Base-by-base conservation (phyloP, 1,139 yeast genomes). In the Scheffersomyces stambukii region DNA sequence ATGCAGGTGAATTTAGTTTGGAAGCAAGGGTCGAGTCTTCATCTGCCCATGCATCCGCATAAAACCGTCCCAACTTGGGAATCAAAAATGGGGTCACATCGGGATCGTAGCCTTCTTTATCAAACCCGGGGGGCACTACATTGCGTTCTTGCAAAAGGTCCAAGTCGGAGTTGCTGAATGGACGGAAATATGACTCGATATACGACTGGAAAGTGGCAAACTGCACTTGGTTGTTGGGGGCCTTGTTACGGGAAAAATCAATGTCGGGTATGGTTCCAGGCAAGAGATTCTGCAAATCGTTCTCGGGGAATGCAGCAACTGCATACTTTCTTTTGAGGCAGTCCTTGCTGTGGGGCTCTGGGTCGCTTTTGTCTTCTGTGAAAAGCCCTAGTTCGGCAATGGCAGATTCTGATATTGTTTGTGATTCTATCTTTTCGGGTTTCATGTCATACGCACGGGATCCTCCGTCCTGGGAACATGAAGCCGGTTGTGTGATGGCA, bases 231-330 rank as follows among this genome's bases (percentile, higher is more conserved):
- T 85, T 89, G 2, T 86, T 61, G 6, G 96, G 96, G 2, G 71
- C 54, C 46, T 89, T 89, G 13, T 78, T 77, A 38, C 79, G 77
- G 7, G 96, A 81, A 46, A 84, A 88, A 53, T 91, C 98, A 32
- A 71, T 74, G 52, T 83, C 78, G 7, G 98, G 98, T 16, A 88
- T 80, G 21, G 67, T 75, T 3, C 98, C 99, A 0, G 98, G 96
- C 23, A 93, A 64, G 38, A 82, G 56, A 31, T 79, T 82, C 42
- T 75, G 69, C 25, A 93, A 61, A 48, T 89, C 95, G 25, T 68
- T 69, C 16, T 77, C 75, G 0, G 99, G 99, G 50, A 80, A 91
- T 11, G 91, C 78, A 0, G 94, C 85, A 9, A 93, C 98, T 1
- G 86, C 96, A 46, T 80, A 86, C 50, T 81, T 82, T 42, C 69